Evolutionary conservation across 2,329 filamentous ascomycete genomes (phyloP).

Genomic region (Ploettnerulaceae sp.): DNA sequence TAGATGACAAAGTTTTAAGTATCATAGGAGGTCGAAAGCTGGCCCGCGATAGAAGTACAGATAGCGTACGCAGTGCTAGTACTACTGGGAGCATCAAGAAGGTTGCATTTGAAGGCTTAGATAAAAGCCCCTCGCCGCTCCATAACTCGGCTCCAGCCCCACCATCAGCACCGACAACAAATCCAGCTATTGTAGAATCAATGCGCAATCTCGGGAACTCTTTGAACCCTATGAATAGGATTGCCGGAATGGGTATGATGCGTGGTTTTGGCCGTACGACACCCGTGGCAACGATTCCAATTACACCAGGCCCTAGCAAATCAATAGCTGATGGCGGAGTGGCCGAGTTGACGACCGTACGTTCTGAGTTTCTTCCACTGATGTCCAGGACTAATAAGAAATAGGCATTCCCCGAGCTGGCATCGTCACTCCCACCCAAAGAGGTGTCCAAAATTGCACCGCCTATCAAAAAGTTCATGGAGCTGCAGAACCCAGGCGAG

Average conservation of each 20-base stretch:
- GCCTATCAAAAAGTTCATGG: slow-evolving; percentile 69
- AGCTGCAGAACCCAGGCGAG: slow-evolving; percentile 64
- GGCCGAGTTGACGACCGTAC: slow-evolving; percentile 50
- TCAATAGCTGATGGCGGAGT: slow-evolving; percentile 45
- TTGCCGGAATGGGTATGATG: slow-evolving; percentile 69
- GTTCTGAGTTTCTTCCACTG: slow-evolving; percentile 20
- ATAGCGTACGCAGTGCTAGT: slow-evolving; percentile 60
- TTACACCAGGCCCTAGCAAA: slow-evolving; percentile 39
- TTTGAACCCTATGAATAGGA: slow-evolving; percentile 75
- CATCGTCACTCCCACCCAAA: slow-evolving; percentile 50
- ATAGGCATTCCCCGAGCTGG: slow-evolving; percentile 58
- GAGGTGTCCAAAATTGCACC: slow-evolving; percentile 53
- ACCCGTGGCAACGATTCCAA: slow-evolving; percentile 36
- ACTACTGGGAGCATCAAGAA: slow-evolving; percentile 49
- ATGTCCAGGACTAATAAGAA: slow-evolving; percentile 10
- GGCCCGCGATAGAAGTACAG: slow-evolving; percentile 67
- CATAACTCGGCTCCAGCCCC: slow-evolving; percentile 27
- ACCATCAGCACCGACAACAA: slow-evolving; percentile 34
- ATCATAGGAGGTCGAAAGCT: slow-evolving; percentile 63
- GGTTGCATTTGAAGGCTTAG: slow-evolving; percentile 42
- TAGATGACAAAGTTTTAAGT: slow-evolving; percentile 64
- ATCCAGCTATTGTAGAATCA: slow-evolving; percentile 68
- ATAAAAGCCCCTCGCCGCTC: slow-evolving; percentile 35
- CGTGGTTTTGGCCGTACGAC: slow-evolving; percentile 64
- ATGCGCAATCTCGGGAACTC: slow-evolving; percentile 76